phyloP scores from a whole-genome alignment of 208 protist genomes.

The Wallacemonas sp. region DNA sequence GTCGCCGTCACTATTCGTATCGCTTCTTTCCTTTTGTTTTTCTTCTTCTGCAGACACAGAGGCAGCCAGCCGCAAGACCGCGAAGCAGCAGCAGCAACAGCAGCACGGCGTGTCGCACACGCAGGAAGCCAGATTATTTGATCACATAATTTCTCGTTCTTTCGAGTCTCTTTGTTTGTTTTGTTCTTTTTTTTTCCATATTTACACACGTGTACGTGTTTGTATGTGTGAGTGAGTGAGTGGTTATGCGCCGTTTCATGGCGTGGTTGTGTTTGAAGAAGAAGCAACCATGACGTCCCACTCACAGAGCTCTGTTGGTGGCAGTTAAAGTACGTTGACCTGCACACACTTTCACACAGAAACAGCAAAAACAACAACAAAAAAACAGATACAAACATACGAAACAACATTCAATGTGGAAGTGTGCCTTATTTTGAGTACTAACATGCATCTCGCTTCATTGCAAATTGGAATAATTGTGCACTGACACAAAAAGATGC shows the following conservation, averaged over 20 bases:
- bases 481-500: no score
- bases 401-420: slow-evolving; percentile 7
- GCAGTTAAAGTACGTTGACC: background rate
- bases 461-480: no score
- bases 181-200: slow-evolving; percentile 1
- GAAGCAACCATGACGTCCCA: no score
- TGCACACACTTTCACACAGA: background rate
- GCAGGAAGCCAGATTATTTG: slow-evolving; percentile 1
- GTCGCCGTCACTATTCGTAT: no score
- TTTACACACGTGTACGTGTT: no score
- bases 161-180: slow-evolving; percentile 13
- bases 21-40: slow-evolving; percentile 19
- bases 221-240: no score
- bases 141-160: slow-evolving; percentile 19
- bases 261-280: no score
- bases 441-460: no score
- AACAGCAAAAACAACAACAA: background rate
- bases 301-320: no score
- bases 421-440: no score
- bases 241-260: no score
- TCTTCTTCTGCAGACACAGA: background rate
- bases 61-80: no score
- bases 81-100: background rate
- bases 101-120: background rate
- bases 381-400: background rate